Evolutionary conservation across 768 basidiomycete species (phyloP).

Genomic region (Lactifluus volemus): DNA sequence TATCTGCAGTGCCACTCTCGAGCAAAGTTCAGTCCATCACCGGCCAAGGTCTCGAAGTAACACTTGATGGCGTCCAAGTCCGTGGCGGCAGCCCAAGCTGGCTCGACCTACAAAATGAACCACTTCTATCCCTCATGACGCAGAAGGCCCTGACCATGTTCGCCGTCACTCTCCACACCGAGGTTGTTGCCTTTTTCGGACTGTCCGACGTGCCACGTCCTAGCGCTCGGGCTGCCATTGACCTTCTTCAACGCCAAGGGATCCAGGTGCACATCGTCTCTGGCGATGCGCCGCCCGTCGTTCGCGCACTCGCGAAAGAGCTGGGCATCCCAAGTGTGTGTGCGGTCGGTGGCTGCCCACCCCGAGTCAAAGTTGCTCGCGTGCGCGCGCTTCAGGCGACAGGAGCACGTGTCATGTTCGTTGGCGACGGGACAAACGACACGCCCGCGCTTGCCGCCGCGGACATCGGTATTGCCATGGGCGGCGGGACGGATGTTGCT

Average conservation of each 20-base stretch:
- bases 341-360: constrained; percentile 36
- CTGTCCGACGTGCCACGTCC: constrained; percentile 39
- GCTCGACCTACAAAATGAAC: constrained; percentile 25
- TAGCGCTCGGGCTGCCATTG: constrained; percentile 32
- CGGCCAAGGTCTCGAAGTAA: constrained; percentile 31
- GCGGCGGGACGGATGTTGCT: constrained; percentile 31
- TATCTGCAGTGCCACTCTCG: constrained; percentile 1
- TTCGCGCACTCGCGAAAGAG: constrained; percentile 30
- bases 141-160: constrained; percentile 38
- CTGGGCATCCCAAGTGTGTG: constrained; percentile 33
- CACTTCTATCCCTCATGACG: constrained; percentile 26
- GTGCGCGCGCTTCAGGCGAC: constrained; percentile 24
- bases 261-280: constrained; percentile 40
- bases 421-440: constrained; percentile 49
- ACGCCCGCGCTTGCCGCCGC: constrained; percentile 42
- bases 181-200: constrained; percentile 30
- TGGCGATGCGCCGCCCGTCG: constrained; percentile 41
- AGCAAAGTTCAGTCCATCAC: constrained; percentile 25
- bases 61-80: constrained; percentile 26
- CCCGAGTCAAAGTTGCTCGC: constrained; percentile 36
- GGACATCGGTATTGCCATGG: constrained; percentile 37
- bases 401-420: constrained; percentile 31
- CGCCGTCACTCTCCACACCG: constrained; percentile 27
- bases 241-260: constrained; percentile 27
- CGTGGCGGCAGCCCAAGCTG: constrained; percentile 32